Evolutionary conservation across 129 eudicot species (phyloP), one percentile per base, ranked within the genome.

Genomic region (Helianthus tuberosus): DNA sequence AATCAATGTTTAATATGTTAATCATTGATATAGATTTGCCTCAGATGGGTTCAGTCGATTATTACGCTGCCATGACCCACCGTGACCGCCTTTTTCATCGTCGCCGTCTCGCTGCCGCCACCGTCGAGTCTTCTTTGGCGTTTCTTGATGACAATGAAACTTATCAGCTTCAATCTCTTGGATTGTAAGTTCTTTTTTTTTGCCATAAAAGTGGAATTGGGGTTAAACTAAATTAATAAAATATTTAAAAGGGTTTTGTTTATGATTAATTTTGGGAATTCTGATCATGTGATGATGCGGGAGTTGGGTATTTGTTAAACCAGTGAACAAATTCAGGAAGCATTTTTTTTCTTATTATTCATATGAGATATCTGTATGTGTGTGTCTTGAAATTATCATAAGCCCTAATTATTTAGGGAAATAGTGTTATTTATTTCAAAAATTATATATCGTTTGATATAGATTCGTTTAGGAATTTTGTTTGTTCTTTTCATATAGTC

Each of bases 1-100:
- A n/a, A n/a, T n/a, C n/a, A n/a, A n/a, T n/a, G n/a, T n/a, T n/a
- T n/a, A n/a, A n/a, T n/a, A n/a, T n/a, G n/a, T n/a, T n/a, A n/a
- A n/a, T n/a, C n/a, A n/a, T n/a, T n/a, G n/a, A n/a, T n/a, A n/a
- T n/a, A n/a, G 81, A 79, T 4, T 79, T 91, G 80, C 99, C 99
- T 75, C 88, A 85, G 44, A 95, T 85, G 80, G 97, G 96, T 41
- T 77, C 76, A 29, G 43, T 77, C 35, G 87, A 80, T 41, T 95
- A 86, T 80, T 91, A 75, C 77, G 65, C 96, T 36, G 93, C 96
- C 66, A 78, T 91, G 93, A 85, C 94, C 46, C 93, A 84, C 82
- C 96, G 97, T 69, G 99, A 95, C 71, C 90, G 81, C 20, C 70
- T 85, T 64, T 52, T 87, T 59, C 84, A 84, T 68, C 88, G 91